Conservation (phyloP, 2,329 filamentous ascomycete genomes). For the Fusarium beomiforme region DNA sequence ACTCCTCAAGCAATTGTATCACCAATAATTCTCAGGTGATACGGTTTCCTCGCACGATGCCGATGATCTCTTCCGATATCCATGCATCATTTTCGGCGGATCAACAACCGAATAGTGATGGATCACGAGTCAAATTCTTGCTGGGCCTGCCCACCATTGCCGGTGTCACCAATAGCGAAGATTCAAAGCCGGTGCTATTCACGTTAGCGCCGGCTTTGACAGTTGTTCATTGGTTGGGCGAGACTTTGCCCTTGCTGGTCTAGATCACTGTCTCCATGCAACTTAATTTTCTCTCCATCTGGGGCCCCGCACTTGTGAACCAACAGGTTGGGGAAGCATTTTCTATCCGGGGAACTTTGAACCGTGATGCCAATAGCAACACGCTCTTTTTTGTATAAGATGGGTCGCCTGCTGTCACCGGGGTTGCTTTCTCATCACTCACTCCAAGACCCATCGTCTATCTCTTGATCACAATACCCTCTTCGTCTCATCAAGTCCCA, state of each 20-base stretch:
- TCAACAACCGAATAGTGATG: background rate
- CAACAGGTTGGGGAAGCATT: slow-evolving; percentile 3
- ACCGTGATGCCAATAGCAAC: background rate
- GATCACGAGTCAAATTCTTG: background rate
- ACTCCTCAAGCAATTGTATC: too few species aligned
- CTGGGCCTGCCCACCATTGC: background rate
- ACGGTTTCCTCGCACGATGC: background rate
- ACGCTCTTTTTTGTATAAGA: background rate
- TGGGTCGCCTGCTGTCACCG: background rate
- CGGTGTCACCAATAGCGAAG: background rate
- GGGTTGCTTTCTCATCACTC: accelerated
- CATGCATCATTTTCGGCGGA: slow-evolving; percentile 3
- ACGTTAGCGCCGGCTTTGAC: background rate
- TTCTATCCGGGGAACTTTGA: background rate
- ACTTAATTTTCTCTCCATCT: background rate
- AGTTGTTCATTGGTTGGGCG: background rate
- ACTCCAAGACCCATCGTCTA: background rate
- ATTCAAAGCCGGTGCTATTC: background rate
- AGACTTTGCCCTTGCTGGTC: background rate
- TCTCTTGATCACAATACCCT: background rate
- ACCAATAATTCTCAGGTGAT: background rate
- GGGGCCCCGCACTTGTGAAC: slow-evolving; percentile 17
- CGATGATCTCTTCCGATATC: background rate
- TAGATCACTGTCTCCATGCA: background rate
- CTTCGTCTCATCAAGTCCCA: too few species aligned